Evolutionary conservation across 176 grass and related monocot species (phyloP), one percentile per base, ranked within the genome.

Genomic region (Tillandsia fasciculata): DNA sequence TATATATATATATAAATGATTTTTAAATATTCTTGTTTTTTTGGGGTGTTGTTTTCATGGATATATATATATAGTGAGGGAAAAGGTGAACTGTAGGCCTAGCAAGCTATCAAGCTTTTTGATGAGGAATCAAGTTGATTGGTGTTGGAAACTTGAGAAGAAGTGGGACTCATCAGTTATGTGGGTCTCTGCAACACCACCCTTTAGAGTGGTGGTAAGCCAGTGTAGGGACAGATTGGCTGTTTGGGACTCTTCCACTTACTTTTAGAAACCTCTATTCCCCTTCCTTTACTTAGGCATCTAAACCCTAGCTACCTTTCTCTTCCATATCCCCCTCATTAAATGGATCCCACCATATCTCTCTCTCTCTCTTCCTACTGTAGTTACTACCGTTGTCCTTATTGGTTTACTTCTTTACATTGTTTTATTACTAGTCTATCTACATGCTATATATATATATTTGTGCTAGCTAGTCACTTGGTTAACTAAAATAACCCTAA

Each of bases 191-290:
- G 68, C 50, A 70, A 50, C 23, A 52, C 68, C 52, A 70, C 70
- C 52, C 10, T n/a, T 17, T 28, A 26, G 13, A 28, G 50, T 59
- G 18, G 52, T 72, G 12, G 12, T 72, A 53, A 33, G 24, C 52
- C 11, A 22, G 26, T 12, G 26, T 75, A 54, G 63, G 20, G 52
- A 26, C 51, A 22, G 26, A 67, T 26, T n/a, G 12, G 11, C 11
- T 61, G 29, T 49, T 76, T 66, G 51, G 15, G 26, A 29, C 7
- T 67, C 29, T 11, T 49, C 51, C 17, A 74, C 47, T 67, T 68
- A 68, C 28, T 26, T 76, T 68, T 76, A 33, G 64, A 68, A 76
- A 12, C 51, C 74, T 76, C 65, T 56, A 59, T 59, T 59, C 65
- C 65, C 26, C 33, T 68, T 68, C 28, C 20, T 26, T 50, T 7